A percentile compares a stretch with the other conserved stretches of the same genome.
phyloP scores from a whole-genome alignment of 2,329 filamentous ascomycete species.

The Xylariaceae sp. region DNA sequence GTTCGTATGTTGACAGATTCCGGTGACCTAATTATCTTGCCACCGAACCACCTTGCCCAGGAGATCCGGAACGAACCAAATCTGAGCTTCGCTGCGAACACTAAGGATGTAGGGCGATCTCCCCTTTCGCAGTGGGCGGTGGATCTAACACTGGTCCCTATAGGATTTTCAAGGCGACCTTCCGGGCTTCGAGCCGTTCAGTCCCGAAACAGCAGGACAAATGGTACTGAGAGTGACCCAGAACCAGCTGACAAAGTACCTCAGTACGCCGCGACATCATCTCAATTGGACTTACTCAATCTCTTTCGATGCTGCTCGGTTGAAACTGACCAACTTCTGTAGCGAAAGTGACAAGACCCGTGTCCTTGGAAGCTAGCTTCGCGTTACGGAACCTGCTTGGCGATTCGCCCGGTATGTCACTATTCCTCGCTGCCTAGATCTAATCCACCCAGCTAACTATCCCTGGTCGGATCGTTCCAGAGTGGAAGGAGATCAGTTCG shows the following conservation, averaged over 20 bases:
- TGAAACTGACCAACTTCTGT: neutral
- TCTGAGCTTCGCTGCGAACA: conserved; percentile 7
- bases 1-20: conserved; percentile 17
- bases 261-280: conserved; percentile 6
- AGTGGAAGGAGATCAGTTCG: conserved; percentile 38
- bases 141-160: neutral
- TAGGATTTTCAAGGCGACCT: conserved; percentile 18
- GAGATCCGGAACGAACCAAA: conserved; percentile 20
- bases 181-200: conserved; percentile 15
- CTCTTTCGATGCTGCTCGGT: neutral
- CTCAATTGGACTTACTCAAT: neutral
- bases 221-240: conserved; percentile 10
- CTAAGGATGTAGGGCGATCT: conserved; percentile 5
- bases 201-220: conserved; percentile 4
- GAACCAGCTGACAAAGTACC: conserved; percentile 16
- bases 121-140: neutral
- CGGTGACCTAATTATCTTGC: conserved; percentile 13
- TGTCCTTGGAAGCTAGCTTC: conserved; percentile 22
- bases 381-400: conserved; percentile 17
- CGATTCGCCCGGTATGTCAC: conserved; percentile 18
- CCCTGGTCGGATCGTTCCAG: conserved; percentile 22
- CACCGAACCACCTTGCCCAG: conserved; percentile 16
- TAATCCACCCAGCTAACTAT: neutral
- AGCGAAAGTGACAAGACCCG: conserved; percentile 17
- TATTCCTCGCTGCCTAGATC: neutral